Base-by-base conservation (phyloP, 441 rosid species). In the Raphanus hybrid region DNA sequence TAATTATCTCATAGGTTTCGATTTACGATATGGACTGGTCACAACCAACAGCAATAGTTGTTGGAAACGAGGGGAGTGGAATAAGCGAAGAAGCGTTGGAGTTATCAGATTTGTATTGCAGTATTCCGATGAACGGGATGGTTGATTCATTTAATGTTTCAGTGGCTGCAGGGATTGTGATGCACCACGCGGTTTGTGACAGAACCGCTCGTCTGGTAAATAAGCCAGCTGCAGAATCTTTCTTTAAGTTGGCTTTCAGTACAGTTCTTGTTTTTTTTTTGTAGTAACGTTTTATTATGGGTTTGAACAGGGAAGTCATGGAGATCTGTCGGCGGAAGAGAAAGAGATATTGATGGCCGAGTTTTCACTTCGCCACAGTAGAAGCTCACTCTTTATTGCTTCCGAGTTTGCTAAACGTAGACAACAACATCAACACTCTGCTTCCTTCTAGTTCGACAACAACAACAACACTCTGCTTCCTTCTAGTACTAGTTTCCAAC, bases 71-170 rank as follows among this genome's bases (percentile, higher is more conserved):
- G 82, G 87, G 84, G 63, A 92, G 99, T 78, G 99, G 99, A 23
- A 87, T 92, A 85, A 91, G 96, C 71, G 87, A 88, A 2, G 92
- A 88, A 82, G 98, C 98, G 23, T 81, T 91, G 80, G 78, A 80
- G 76, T 81, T 92, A 74, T 91, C 98, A 8, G 96, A 95, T 86
- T 70, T 95, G 74, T 85, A 76, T 74, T 95, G 98, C 78, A 90
- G 96, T 78, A 91, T 92, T 80, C 98, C 96, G 4, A 92, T 94
- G 98, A 92, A 90, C 15, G 99, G 99, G 81, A 92, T 94, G 99
- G 98, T 92, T 58, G 98, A 95, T 83, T 92, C 99, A 18, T 92
- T 95, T 78, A 95, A 95, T 84, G 98, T 92, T 69, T 95, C 99
- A 26, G 98, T 95, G 76, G 99, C 98, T 67, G 94, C 97, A 1